These are phyloP conservation scores for Aspergillus kassunensis DNA, from an alignment of 495 filamentous ascomycete species.

Conservation along the genomic window DNA sequence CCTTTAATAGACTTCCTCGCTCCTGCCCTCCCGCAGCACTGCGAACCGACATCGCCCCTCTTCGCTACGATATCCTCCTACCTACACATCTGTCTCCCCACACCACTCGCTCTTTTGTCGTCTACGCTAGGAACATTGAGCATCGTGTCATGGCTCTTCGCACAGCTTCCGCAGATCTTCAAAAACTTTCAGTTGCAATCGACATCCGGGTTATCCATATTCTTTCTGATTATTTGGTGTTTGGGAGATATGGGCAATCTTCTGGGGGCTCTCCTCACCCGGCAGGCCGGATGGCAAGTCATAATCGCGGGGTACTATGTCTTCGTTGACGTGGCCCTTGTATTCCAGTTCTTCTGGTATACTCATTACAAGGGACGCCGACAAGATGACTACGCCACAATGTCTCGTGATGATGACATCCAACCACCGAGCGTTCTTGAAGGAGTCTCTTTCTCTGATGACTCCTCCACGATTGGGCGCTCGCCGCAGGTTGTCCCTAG, in stretches of 20 bases:
- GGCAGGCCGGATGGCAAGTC: constrained; percentile 68
- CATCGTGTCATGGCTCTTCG: constrained; percentile 73
- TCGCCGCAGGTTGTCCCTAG: constrained; percentile 18
- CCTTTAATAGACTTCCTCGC: constrained; percentile 27
- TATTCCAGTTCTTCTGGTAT: constrained; percentile 68
- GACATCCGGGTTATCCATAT: constrained; percentile 64
- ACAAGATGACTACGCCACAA: constrained; percentile 25
- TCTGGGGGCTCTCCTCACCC: constrained; percentile 59
- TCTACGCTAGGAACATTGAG: constrained; percentile 60
- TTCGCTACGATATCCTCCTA: constrained; percentile 55
- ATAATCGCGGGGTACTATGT: constrained; percentile 66
- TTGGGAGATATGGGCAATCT: constrained; percentile 67
- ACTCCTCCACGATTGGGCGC: constrained; percentile 8
- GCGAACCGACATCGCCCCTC: constrained; percentile 57
- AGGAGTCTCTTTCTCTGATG: constrained; percentile 25
- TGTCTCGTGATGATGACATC: constrained; percentile 22
- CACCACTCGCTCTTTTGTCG: constrained; percentile 61
- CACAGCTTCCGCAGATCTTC: constrained; percentile 70
- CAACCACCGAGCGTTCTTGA: constrained; percentile 24
- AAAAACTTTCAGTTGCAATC: constrained; percentile 65
- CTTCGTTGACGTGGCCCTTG: constrained; percentile 59
- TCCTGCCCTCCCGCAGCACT: constrained; percentile 52
- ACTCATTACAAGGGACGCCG: constrained; percentile 43
- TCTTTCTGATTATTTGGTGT: constrained; percentile 68
- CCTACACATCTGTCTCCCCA: constrained; percentile 65